These are phyloP conservation scores for Lactarius akahatsu DNA, from an alignment of 768 basidiomycete genomes.

Conservation along the genomic window DNA sequence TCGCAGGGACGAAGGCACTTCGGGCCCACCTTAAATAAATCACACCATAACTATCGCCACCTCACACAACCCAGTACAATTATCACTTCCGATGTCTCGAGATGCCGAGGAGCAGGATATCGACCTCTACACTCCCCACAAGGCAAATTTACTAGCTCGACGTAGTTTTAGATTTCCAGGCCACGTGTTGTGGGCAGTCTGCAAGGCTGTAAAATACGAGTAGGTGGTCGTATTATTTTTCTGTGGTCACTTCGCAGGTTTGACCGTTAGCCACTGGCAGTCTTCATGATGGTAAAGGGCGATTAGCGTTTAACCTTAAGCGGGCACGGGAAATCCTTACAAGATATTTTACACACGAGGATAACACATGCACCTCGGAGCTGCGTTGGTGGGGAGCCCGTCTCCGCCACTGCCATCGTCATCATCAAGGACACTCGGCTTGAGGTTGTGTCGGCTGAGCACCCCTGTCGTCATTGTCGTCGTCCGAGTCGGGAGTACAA, in stretches of 20 bases:
- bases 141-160: background rate
- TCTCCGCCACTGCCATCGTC: too few species aligned
- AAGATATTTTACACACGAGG: slow-evolving; percentile 15
- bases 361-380: slow-evolving; percentile 15
- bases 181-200: background rate
- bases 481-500: too few species aligned
- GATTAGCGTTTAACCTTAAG: background rate
- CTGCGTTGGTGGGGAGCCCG: too few species aligned
- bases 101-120: background rate
- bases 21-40: background rate
- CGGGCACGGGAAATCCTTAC: slow-evolving; percentile 20
- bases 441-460: too few species aligned
- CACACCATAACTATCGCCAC: background rate
- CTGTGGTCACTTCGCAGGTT: too few species aligned
- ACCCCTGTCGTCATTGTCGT: too few species aligned
- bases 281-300: background rate
- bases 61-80: background rate
- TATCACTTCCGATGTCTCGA: background rate
- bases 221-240: background rate
- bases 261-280: background rate
- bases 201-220: background rate
- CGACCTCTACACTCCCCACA: too few species aligned
- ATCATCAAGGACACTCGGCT: too few species aligned
- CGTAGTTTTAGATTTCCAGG: background rate
- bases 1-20: too few species aligned